A percentile compares a stretch with the other conserved stretches of the same genome.
Evolutionary conservation across 257 asterid species (phyloP).

Genomic region (Solanum pinnatisectum): DNA sequence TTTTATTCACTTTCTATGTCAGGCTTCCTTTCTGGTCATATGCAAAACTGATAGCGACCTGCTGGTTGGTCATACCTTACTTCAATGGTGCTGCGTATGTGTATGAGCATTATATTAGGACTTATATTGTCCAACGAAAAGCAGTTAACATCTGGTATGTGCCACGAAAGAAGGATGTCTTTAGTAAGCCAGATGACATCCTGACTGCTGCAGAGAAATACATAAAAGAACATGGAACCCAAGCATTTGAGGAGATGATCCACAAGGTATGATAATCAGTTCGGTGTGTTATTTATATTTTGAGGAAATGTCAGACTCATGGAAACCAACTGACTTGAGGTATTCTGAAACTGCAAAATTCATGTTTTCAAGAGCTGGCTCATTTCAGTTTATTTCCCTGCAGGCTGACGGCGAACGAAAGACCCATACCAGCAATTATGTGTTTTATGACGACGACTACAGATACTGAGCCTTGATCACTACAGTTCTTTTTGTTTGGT

Average conservation of each 20-base stretch:
- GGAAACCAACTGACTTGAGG: neutral
- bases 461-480: constrained; percentile 29
- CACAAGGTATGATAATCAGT: constrained; percentile 41
- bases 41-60: constrained; percentile 65
- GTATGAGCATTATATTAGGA: constrained; percentile 77
- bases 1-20: neutral
- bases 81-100: constrained; percentile 94
- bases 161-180: constrained; percentile 53
- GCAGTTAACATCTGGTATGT: constrained; percentile 64
- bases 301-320: neutral
- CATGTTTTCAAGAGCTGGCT: neutral
- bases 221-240: constrained; percentile 57
- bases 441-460: constrained; percentile 40
- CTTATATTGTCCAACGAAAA: constrained; percentile 61
- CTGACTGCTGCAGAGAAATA: constrained; percentile 77
- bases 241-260: constrained; percentile 59
- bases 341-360: neutral
- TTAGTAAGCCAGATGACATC: constrained; percentile 65
- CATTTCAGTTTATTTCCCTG: neutral
- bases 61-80: constrained; percentile 97
- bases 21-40: constrained; percentile 99
- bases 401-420: constrained; percentile 50
- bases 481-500: neutral
- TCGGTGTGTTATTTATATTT: neutral
- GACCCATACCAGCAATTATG: constrained; percentile 23